Base-by-base conservation (phyloP, 164 flowering plant species). In the Santalum album region DNA sequence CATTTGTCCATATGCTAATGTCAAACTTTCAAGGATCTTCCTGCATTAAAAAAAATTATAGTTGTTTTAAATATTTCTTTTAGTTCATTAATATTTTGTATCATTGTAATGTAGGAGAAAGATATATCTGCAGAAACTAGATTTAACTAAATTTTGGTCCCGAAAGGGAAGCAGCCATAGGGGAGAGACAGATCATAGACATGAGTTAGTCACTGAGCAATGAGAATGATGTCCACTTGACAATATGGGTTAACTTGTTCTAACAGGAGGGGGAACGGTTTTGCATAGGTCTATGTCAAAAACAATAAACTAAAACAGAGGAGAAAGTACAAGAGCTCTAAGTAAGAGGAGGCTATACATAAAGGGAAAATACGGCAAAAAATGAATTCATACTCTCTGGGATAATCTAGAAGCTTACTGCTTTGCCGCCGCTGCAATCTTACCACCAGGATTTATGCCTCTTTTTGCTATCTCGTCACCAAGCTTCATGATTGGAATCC, bases 1-100 rank as follows among this genome's bases (percentile, higher is more conserved):
- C 98, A 91, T 91, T 72, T 91, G 92, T 25, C 98, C 96, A 72
- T 91, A 91, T 57, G 96, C 92, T 55, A 70, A 63, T 2, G 96
- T 71, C 78, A 91, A 73, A 64, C 81, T 88, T 60, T 68, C 69
- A 35, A 91, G 87, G 38, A 91, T 91, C 47, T 82, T 91, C 86
- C 98, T 91, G 84, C 66, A 74, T 42, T 29, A 29, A 50, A n/a
- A 53, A 35, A 60, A 25, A 49, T 53, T 59, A n/a, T 22, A 38
- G 42, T 38, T 4, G 42, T 14, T 10, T 38, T 38, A 38, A 10
- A n/a, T n/a, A n/a, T n/a, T n/a, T n/a, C n/a, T n/a, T n/a, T n/a
- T n/a, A 12, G 16, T 15, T 38, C 42, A 38, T 38, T 12, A 38
- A 38, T 29, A 9, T n/a, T n/a, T n/a, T n/a, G n/a, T n/a, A n/a